Percentiles rank a stretch among this genome's conserved stretches.
These are phyloP conservation scores for Wallacemonas sp. DNA, from an alignment of 208 protist genomes.

Conservation along the genomic window DNA sequence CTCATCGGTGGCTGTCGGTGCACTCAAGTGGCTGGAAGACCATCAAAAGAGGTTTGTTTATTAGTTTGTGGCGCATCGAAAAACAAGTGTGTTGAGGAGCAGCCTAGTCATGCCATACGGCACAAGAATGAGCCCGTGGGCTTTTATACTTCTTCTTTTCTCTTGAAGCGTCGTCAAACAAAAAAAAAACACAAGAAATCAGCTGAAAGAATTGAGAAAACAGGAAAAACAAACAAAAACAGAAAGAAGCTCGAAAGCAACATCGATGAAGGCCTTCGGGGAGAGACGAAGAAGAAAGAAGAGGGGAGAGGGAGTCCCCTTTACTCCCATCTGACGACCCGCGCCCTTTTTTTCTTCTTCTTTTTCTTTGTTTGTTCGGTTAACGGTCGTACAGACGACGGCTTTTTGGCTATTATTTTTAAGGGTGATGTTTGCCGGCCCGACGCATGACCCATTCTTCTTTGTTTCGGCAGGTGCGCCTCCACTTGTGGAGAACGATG, in stretches of 20 bases:
- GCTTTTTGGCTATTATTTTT: too few species aligned
- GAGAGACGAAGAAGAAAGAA: conserved; percentile 9
- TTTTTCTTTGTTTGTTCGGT: conserved; percentile 13
- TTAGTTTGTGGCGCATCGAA: too few species aligned
- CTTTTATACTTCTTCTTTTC: not conserved
- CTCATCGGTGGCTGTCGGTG: too few species aligned
- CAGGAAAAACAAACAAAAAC: not conserved
- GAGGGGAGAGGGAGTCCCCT: conserved; percentile 3
- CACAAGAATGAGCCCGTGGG: conserved; percentile 7
- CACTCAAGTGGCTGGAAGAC: too few species aligned
- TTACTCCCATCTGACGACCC: too few species aligned
- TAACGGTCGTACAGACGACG: too few species aligned
- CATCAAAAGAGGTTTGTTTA: too few species aligned
- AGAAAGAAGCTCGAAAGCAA: not conserved
- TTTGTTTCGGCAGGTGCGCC: too few species aligned
- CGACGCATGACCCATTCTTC: too few species aligned
- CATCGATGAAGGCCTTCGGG: not conserved
- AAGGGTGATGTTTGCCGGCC: too few species aligned
- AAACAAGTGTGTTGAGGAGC: not conserved
- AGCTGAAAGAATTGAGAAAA: not conserved
- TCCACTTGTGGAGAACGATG: too few species aligned
- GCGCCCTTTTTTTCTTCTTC: conserved; percentile 10
- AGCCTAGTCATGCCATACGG: conserved; percentile 1
- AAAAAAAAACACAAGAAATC: conserved; percentile 7
- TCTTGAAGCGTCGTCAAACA: not conserved